These are phyloP conservation scores for Colletotrichum brevisporum DNA, from an alignment of 2,329 filamentous ascomycete genomes.

Conservation along the genomic window DNA sequence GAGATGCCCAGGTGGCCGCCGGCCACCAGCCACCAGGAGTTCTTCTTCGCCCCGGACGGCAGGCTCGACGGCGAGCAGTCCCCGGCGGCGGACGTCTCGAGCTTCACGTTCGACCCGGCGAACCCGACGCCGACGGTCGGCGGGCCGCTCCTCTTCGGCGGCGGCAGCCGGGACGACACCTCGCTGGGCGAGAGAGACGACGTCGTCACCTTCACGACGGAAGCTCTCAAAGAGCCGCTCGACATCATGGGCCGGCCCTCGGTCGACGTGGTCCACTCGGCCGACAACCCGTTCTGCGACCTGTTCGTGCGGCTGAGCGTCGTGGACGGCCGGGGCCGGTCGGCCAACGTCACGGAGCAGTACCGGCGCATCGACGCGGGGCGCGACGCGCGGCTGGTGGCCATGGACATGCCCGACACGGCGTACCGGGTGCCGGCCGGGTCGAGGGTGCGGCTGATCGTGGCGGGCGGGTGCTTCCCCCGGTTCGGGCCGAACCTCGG, in stretches of 20 bases:
- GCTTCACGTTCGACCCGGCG: constrained; percentile 45
- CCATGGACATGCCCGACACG: constrained; percentile 37
- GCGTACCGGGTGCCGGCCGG: constrained; percentile 44
- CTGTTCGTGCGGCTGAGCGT: constrained; percentile 45
- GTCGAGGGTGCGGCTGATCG: constrained; percentile 42
- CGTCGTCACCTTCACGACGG: constrained; percentile 43
- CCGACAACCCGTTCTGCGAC: constrained; percentile 44
- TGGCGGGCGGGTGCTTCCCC: constrained; percentile 45
- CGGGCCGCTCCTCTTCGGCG: constrained; percentile 30
- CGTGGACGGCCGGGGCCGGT: constrained; percentile 43
- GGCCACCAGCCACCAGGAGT: constrained; percentile 10
- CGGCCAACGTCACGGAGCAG: constrained; percentile 44
- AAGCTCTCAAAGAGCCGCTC: constrained; percentile 40
- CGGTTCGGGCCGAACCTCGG: constrained; percentile 42
- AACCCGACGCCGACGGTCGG: constrained; percentile 46
- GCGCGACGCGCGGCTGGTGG: not conserved
- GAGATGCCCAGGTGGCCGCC: constrained; percentile 39
- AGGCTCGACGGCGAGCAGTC: not conserved
- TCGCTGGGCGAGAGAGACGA: constrained; percentile 42
- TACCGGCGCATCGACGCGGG: constrained; percentile 42
- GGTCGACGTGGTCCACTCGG: constrained; percentile 44
- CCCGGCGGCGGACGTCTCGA: not conserved
- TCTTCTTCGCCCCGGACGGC: constrained; percentile 18
- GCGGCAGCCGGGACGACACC: constrained; percentile 42
- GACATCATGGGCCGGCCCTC: constrained; percentile 43